A percentile compares a stretch with the other conserved stretches of the same genome.
Evolutionary conservation across 495 filamentous ascomycete species (phyloP).

Genomic region (Penicillium coffeae): DNA sequence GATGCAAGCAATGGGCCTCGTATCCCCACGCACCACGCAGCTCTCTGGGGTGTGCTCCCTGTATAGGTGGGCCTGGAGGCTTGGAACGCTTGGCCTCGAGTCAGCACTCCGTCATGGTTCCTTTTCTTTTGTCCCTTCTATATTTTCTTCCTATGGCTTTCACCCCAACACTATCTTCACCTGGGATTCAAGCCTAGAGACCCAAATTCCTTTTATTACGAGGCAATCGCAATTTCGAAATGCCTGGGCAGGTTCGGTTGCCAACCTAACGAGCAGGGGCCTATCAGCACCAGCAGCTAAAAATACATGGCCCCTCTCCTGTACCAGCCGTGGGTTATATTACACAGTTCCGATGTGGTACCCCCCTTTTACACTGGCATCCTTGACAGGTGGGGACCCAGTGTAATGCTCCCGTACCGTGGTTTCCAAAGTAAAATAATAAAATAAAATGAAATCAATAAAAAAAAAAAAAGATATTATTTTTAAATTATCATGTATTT

Average conservation of each 20-base stretch:
- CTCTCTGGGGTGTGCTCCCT: no score
- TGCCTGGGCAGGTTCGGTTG: slow-evolving; percentile 11
- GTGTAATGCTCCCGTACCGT: slow-evolving; percentile 13
- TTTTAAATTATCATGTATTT: no score
- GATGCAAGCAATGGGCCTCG: no score
- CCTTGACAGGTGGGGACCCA: slow-evolving; percentile 12
- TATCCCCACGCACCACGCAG: slow-evolving; percentile 24
- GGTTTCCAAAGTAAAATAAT: background rate
- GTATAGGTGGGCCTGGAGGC: slow-evolving; percentile 2
- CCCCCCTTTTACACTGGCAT: slow-evolving; percentile 8
- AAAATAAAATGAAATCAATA: slow-evolving; percentile 4
- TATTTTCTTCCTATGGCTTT: background rate
- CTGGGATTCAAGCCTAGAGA: background rate
- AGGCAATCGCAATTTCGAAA: slow-evolving; percentile 20
- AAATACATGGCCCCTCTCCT: slow-evolving; percentile 11
- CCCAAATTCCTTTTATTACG: background rate
- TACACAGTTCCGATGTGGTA: slow-evolving; percentile 17
- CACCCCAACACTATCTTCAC: no score
- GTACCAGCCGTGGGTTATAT: slow-evolving; percentile 7
- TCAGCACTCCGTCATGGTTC: background rate
- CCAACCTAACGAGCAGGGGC: slow-evolving; percentile 8
- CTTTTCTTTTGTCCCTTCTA: background rate
- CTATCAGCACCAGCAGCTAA: slow-evolving; percentile 10
- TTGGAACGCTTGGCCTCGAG: no score
- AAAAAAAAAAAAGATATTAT: no score